Conservation (phyloP, 805 yeast genomes). For the Saturnispora diversa region DNA sequence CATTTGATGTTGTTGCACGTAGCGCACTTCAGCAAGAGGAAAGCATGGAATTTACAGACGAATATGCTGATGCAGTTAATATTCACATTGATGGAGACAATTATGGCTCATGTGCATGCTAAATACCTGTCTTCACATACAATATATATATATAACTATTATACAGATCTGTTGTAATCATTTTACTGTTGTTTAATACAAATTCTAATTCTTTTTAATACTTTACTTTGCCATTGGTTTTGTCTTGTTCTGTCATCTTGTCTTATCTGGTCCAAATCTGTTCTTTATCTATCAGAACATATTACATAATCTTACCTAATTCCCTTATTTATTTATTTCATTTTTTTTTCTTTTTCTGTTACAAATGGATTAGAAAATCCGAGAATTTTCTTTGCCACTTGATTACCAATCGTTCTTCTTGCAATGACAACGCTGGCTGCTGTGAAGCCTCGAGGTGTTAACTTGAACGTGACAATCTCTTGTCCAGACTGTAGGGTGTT, state of each 20-base stretch:
- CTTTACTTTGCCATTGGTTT: too few relatives aligned
- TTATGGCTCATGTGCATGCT: slow-evolving; percentile 60
- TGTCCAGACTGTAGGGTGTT: slow-evolving; percentile 95
- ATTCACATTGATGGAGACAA: slow-evolving; percentile 82
- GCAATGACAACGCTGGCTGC: slow-evolving; percentile 14
- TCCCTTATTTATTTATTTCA: not conserved
- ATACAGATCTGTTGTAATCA: too few relatives aligned
- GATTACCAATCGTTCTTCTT: not conserved
- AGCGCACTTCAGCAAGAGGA: slow-evolving; percentile 95
- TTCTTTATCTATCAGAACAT: too few relatives aligned
- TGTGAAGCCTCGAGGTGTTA: slow-evolving; percentile 46
- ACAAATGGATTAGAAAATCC: too few relatives aligned
- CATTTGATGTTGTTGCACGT: slow-evolving; percentile 92
- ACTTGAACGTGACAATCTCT: slow-evolving; percentile 78
- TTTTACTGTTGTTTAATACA: too few relatives aligned
- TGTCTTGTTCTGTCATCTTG: too few relatives aligned
- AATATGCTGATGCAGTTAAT: slow-evolving; percentile 92
- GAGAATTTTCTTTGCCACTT: slow-evolving; percentile 3
- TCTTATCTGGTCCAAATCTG: too few relatives aligned
- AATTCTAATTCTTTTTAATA: too few relatives aligned
- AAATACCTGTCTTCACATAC: not conserved
- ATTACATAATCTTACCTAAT: not conserved
- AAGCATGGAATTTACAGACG: slow-evolving; percentile 83
- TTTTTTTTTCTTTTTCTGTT: not conserved
- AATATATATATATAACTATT: too few relatives aligned